A percentile compares a stretch with the other conserved stretches of the same genome.
phyloP scores from a whole-genome alignment of 2,329 filamentous ascomycete species.

The Diatrype stigma region DNA sequence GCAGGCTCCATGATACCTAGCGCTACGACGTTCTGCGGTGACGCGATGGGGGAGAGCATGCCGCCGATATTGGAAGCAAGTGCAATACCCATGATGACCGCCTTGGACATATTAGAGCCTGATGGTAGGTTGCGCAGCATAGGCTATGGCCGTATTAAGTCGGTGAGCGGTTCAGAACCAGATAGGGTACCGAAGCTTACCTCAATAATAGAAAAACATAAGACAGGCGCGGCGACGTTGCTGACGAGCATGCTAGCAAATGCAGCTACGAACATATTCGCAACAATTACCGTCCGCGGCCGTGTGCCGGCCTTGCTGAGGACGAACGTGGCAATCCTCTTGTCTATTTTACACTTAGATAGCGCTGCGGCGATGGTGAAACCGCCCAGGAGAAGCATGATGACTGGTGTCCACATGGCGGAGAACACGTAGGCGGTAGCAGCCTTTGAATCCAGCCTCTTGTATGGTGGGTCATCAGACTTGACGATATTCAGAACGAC shows the following conservation, averaged over 20 bases:
- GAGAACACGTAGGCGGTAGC: constrained; percentile 84
- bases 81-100: constrained; percentile 90
- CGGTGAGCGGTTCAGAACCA: not conserved
- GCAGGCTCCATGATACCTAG: constrained; percentile 91
- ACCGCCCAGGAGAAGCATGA: constrained; percentile 93
- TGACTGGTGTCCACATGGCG: constrained; percentile 98
- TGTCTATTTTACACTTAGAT: constrained; percentile 96
- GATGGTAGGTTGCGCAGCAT: constrained; percentile 89
- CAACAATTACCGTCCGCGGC: constrained; percentile 84
- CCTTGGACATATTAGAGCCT: constrained; percentile 90
- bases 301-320: constrained; percentile 93
- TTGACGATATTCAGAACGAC: constrained; percentile 83
- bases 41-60: constrained; percentile 94
- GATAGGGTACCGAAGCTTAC: constrained; percentile 39
- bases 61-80: constrained; percentile 94
- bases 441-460: constrained; percentile 70
- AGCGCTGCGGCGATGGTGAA: constrained; percentile 94
- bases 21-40: constrained; percentile 94
- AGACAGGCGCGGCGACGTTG: constrained; percentile 92
- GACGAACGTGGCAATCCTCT: constrained; percentile 93
- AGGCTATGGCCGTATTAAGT: constrained; percentile 49
- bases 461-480: constrained; percentile 62
- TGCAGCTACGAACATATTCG: constrained; percentile 97
- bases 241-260: constrained; percentile 99
- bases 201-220: constrained; percentile 97